These are phyloP conservation scores for Mucor racemosus DNA, from an alignment of 371 early-diverging fungal species.

Conservation along the genomic window DNA sequence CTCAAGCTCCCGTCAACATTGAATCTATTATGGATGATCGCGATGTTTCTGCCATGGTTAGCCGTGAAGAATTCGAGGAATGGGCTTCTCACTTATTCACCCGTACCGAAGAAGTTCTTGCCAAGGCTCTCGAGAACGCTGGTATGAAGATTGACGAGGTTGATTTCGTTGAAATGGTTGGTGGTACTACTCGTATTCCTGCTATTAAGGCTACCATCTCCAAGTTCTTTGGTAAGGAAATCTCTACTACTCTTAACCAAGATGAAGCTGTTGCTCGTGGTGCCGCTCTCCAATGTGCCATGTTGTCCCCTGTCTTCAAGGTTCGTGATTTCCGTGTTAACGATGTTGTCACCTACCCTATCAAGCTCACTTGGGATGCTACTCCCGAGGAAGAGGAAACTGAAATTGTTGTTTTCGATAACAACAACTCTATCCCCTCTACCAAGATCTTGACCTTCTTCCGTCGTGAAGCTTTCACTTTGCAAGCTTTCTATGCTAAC, in stretches of 20 bases:
- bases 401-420: slow-evolving; percentile 72
- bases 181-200: slow-evolving; percentile 95
- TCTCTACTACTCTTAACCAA: slow-evolving; percentile 94
- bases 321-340: slow-evolving; percentile 94
- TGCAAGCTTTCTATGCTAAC: slow-evolving; percentile 79
- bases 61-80: slow-evolving; percentile 86
- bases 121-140: slow-evolving; percentile 81
- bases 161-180: slow-evolving; percentile 91
- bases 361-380: slow-evolving; percentile 73
- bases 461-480: slow-evolving; percentile 77
- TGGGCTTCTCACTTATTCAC: slow-evolving; percentile 76
- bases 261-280: slow-evolving; percentile 98
- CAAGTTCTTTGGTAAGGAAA: slow-evolving; percentile 83
- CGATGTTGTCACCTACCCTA: slow-evolving; percentile 78
- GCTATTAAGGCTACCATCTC: slow-evolving; percentile 88
- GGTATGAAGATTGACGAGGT: slow-evolving; percentile 81
- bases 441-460: slow-evolving; percentile 88
- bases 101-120: slow-evolving; percentile 75
- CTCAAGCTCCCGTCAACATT: slow-evolving; percentile 89
- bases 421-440: slow-evolving; percentile 79
- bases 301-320: slow-evolving; percentile 96
- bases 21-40: slow-evolving; percentile 95
- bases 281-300: slow-evolving; percentile 96
- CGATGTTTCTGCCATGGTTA: slow-evolving; percentile 85
- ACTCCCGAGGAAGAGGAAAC: slow-evolving; percentile 75